Conservation (phyloP, 805 yeast species). For the Pichia pseudocactophila region DNA sequence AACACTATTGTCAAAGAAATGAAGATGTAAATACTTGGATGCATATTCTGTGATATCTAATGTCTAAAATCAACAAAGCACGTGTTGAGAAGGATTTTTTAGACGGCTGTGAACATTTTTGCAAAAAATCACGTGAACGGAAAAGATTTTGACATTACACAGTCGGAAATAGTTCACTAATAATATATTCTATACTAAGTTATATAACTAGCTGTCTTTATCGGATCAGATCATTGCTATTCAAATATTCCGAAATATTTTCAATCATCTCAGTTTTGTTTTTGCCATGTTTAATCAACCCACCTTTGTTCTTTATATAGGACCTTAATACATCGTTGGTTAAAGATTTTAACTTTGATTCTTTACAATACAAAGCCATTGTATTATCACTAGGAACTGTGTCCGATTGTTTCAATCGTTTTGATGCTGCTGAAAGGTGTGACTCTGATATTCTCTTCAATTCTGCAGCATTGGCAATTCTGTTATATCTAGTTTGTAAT, state of each 20-base stretch:
- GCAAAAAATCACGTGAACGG: no score
- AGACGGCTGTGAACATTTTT: no score
- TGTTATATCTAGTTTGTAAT: slow-evolving; percentile 18
- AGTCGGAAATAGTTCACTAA: no score
- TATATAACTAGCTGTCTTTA: no score
- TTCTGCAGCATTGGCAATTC: slow-evolving; percentile 14
- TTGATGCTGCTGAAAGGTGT: background rate
- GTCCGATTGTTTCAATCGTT: background rate
- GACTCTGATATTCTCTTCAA: slow-evolving; percentile 6
- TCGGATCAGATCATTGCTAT: slow-evolving; percentile 1
- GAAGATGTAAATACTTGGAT: no score
- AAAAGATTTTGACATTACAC: no score
- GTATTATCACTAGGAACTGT: slow-evolving; percentile 1
- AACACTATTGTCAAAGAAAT: no score
- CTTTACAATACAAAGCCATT: slow-evolving; percentile 1
- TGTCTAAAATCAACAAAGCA: no score
- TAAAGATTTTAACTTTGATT: slow-evolving; percentile 3
- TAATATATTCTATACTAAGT: no score
- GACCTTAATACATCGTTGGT: slow-evolving; percentile 12
- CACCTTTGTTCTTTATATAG: slow-evolving; percentile 30
- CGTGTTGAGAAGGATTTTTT: no score
- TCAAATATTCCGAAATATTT: slow-evolving; percentile 27
- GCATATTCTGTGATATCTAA: no score
- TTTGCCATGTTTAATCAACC: slow-evolving; percentile 28
- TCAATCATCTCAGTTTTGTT: slow-evolving; percentile 37